Percentiles rank a stretch among this genome's conserved stretches.
Conservation (phyloP, 1,284 basidiomycete species). For the Peniophora sp. region DNA sequence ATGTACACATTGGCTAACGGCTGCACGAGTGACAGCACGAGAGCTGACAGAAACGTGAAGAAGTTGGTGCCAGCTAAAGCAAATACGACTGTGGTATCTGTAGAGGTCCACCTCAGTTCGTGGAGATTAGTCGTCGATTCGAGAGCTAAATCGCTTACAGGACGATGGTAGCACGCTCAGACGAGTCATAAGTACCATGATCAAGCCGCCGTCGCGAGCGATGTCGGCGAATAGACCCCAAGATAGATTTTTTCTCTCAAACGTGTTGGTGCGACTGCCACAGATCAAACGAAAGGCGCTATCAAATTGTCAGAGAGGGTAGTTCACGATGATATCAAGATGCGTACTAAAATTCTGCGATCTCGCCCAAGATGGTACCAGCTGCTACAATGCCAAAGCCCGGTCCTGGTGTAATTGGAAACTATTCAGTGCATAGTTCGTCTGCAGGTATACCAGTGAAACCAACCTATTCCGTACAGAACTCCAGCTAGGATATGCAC, state of each 20-base stretch:
- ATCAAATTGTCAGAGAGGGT: neutral
- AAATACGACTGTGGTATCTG: too few relatives aligned
- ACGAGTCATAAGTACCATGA: conserved; percentile 65
- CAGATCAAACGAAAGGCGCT: neutral
- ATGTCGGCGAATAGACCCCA: conserved; percentile 77
- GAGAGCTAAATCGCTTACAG: too few relatives aligned
- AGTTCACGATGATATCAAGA: neutral
- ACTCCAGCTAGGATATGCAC: conserved; percentile 66
- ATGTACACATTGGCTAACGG: too few relatives aligned
- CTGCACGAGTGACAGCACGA: too few relatives aligned
- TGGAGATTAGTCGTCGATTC: too few relatives aligned
- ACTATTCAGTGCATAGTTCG: too few relatives aligned
- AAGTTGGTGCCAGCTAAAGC: too few relatives aligned
- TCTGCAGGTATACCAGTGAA: too few relatives aligned
- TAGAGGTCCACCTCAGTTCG: too few relatives aligned
- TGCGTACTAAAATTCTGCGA: conserved; percentile 60
- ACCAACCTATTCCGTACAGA: conserved; percentile 46
- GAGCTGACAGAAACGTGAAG: too few relatives aligned
- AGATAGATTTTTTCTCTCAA: conserved; percentile 61
- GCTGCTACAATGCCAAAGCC: conserved; percentile 63
- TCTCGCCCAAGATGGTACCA: conserved; percentile 61
- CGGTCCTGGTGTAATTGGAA: conserved; percentile 46
- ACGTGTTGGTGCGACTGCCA: conserved; percentile 50
- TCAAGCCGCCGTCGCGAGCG: conserved; percentile 75
- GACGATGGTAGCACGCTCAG: conserved; percentile 78